Conservation (phyloP, 345 rosid species). For the Atalantia buxifolia region DNA sequence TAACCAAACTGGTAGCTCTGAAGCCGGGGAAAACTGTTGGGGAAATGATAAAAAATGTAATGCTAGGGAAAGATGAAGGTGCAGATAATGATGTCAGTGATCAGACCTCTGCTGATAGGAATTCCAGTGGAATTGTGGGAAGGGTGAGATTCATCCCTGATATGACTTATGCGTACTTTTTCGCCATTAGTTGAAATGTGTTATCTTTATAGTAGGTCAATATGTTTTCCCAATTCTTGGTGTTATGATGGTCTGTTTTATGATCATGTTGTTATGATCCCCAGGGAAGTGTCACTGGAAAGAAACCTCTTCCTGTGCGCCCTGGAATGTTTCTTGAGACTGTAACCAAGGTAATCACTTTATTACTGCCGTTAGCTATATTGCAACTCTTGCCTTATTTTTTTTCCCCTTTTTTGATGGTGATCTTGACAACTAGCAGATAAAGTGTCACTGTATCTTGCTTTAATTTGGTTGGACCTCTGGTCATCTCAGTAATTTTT, state of each 20-base stretch:
- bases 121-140: constrained; percentile 59
- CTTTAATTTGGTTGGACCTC: constrained; percentile 3
- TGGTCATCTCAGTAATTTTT: background rate
- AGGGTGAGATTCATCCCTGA: constrained; percentile 40
- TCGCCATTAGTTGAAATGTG: background rate
- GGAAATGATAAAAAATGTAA: constrained; percentile 81
- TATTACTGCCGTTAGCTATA: background rate
- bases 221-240: background rate
- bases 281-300: constrained; percentile 74
- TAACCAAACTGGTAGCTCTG: constrained; percentile 78
- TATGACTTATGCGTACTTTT: background rate
- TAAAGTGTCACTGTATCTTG: background rate
- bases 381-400: background rate
- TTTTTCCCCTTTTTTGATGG: background rate
- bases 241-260: background rate
- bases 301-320: constrained; percentile 84
- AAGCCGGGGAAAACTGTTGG: constrained; percentile 78
- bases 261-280: constrained; percentile 22
- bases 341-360: constrained; percentile 68
- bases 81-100: constrained; percentile 49
- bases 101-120: constrained; percentile 24
- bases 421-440: too few species aligned
- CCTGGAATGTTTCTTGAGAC: constrained; percentile 98
- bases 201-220: background rate
- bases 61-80: constrained; percentile 95